Percentiles rank a stretch among this genome's conserved stretches.
Evolutionary conservation across 176 grass and related monocot genomes (phyloP).

Genomic region (Coix lacrymajobi): DNA sequence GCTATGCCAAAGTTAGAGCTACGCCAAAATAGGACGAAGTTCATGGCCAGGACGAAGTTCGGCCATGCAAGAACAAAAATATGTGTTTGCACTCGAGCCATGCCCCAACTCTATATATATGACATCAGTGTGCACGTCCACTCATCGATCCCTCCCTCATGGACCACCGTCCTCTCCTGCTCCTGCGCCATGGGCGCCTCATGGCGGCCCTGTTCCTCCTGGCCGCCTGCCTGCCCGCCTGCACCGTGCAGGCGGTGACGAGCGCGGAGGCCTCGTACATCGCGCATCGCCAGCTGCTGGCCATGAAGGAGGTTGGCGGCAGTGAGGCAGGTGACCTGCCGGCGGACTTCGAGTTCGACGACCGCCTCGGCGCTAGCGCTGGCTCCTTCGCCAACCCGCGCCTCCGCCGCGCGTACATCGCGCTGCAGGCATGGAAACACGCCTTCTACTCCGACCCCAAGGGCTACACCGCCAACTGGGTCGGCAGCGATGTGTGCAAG

Average conservation of each 20-base stretch:
- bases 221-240: not conserved
- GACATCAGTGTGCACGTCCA: not conserved
- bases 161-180: not conserved
- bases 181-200: not conserved
- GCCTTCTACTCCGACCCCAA: slow-evolving; percentile 65
- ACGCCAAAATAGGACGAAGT: no score
- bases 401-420: slow-evolving; percentile 49
- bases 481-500: slow-evolving; percentile 37
- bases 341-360: slow-evolving; percentile 34
- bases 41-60: no score
- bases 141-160: not conserved
- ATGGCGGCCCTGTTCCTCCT: not conserved
- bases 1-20: no score
- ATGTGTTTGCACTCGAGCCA: no score
- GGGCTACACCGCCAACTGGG: slow-evolving; percentile 42
- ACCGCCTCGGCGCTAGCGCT: slow-evolving; percentile 9
- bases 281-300: slow-evolving; percentile 37
- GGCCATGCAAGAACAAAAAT: no score
- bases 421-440: slow-evolving; percentile 47
- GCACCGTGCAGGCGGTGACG: not conserved
- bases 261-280: slow-evolving; percentile 38
- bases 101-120: no score
- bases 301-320: slow-evolving; percentile 24
- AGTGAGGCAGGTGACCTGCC: slow-evolving; percentile 21
- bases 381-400: slow-evolving; percentile 21